Evolutionary conservation across 139 green algal species (phyloP), one percentile per base, ranked within the genome.

Genomic region (Closterium sp.): DNA sequence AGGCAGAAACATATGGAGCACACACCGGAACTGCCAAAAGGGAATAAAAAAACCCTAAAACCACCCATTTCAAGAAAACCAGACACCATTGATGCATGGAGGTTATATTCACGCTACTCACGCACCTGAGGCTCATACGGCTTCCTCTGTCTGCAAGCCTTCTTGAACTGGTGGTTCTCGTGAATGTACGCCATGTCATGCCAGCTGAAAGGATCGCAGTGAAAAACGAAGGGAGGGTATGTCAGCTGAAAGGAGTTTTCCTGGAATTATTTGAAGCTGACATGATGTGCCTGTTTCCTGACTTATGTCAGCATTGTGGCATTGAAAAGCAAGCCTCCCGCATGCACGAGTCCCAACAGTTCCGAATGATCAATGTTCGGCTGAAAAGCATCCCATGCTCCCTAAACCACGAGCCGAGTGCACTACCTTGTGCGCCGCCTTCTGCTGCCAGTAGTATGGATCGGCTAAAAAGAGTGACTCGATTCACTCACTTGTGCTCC

Each of bases 131-230:
- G 64, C 89, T 91, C 84, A 33, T 90, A 90, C 12, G 64, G 64
- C n/a, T 91, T 91, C 32, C 64, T 91, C 66, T 88, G 33, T 25
- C 34, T 34, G 25, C 33, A 33, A 7, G 89, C 89, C 64, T 33
- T 90, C n/a, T 91, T 91, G 9, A 91, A 89, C 23, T 34, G 35
- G 84, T 91, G 34, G 69, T 91, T 91, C 84, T 91, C 89, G 36
- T 76, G 89, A n/a, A 91, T 76, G 34, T 85, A 85, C 23, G 89
- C 64, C 64, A 33, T 89, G 69, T 91, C 89, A 23, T 91, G 89
- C 64, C 64, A 91, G 89, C 89, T 91, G 89, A 0, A 43, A 10
- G n/a, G n/a, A 89, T 33, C n/a, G 28, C 25, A 84, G 16, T 86
- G 36, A 23, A 33, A 84, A 16, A 89, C 19, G 12, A 35, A 88